Conservation (phyloP, 768 basidiomycete genomes). For the Termitomyces sp. region DNA sequence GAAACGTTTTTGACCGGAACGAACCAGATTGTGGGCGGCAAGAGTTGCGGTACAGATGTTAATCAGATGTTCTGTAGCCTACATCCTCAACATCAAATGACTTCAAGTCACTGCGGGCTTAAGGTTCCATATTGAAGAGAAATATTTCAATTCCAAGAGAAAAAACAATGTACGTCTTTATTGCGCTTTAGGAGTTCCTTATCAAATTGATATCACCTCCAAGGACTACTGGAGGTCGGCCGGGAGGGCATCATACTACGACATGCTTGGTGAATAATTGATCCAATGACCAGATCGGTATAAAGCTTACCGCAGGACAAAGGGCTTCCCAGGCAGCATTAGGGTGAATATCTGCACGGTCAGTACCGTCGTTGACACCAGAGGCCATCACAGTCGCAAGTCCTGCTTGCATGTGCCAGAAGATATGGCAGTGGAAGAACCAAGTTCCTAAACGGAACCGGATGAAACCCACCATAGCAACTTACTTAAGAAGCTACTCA, state of each 20-base stretch:
- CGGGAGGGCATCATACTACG: background rate
- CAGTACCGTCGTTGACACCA: conserved; percentile 1
- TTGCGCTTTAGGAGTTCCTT: background rate
- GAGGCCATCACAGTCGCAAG: conserved; percentile 16
- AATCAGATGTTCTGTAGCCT: background rate
- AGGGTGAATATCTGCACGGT: conserved; percentile 9
- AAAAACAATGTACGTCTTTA: background rate
- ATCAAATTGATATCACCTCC: background rate
- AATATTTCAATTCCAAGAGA: background rate
- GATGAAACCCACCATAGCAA: background rate
- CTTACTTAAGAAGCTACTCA: conserved; percentile 12
- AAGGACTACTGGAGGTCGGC: conserved; percentile 1
- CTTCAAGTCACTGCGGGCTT: background rate
- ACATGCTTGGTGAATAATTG: background rate
- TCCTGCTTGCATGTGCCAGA: conserved; percentile 18
- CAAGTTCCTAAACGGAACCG: conserved; percentile 13
- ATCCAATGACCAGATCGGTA: too few relatives aligned
- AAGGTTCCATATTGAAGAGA: background rate
- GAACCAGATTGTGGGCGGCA: background rate
- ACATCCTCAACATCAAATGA: background rate
- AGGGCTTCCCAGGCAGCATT: conserved; percentile 12
- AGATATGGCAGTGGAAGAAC: conserved; percentile 25
- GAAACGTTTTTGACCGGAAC: background rate
- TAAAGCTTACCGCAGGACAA: conserved; percentile 8
- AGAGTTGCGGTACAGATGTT: background rate